Percentiles rank a stretch among this genome's conserved stretches.
Evolutionary conservation across 768 basidiomycete species (phyloP).

Genomic region (Tephrocybe sp.): DNA sequence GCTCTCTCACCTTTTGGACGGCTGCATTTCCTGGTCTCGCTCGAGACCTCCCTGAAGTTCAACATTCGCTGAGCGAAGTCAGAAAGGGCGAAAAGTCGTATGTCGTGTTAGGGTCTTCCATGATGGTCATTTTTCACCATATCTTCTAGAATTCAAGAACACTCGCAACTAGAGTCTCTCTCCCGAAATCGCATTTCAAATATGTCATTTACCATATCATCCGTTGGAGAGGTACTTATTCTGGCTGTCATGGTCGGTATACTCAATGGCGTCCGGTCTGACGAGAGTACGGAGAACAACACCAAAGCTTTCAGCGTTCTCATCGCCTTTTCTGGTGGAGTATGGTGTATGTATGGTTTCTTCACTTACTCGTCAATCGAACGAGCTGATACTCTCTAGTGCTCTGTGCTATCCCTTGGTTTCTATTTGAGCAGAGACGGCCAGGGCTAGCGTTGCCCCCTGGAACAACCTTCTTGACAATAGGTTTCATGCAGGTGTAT

Average conservation of each 20-base stretch:
- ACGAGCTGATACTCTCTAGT: constrained; percentile 34
- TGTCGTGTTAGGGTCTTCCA: too few relatives aligned
- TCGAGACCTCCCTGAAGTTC: constrained; percentile 68
- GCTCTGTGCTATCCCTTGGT: constrained; percentile 72
- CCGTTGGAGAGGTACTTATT: constrained; percentile 68
- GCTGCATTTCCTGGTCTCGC: constrained; percentile 81
- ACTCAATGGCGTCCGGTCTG: constrained; percentile 61
- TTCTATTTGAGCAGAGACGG: constrained; percentile 64
- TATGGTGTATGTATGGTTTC: constrained; percentile 55
- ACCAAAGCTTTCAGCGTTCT: constrained; percentile 73
- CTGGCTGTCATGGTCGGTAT: constrained; percentile 77
- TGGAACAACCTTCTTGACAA: constrained; percentile 53
- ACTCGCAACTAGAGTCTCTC: constrained; percentile 58
- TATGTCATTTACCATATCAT: constrained; percentile 69
- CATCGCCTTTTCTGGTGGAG: constrained; percentile 79
- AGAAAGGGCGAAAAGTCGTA: constrained; percentile 49
- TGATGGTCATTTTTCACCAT: neutral
- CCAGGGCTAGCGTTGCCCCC: constrained; percentile 63
- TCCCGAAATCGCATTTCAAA: constrained; percentile 75
- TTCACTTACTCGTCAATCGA: neutral
- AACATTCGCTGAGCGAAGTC: constrained; percentile 43
- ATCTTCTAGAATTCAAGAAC: constrained; percentile 42
- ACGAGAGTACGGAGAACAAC: constrained; percentile 66
- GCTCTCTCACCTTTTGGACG: constrained; percentile 78
- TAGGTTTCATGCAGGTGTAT: constrained; percentile 70